Conservation (phyloP, 2,329 filamentous ascomycete genomes). For the Claviceps arundinis region DNA sequence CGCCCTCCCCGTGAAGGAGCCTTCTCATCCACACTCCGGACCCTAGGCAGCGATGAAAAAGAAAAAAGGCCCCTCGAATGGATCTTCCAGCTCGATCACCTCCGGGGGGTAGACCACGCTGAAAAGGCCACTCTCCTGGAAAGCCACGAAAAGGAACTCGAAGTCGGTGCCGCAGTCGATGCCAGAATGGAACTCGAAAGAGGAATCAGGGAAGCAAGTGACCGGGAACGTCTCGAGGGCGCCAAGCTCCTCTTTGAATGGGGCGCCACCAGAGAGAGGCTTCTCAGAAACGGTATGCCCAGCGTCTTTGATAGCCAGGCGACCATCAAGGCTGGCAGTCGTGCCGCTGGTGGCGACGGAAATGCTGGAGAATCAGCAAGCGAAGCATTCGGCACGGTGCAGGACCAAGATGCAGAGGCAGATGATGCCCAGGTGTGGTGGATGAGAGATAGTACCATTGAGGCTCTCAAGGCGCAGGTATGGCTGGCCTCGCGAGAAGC, state of each 20-base stretch:
- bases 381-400: conserved; percentile 10
- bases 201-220: conserved; percentile 28
- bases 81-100: conserved; percentile 54
- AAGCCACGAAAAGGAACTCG: conserved; percentile 33
- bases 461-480: conserved; percentile 40
- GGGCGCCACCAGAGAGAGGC: conserved; percentile 31
- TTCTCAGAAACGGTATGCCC: conserved; percentile 12
- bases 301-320: conserved; percentile 21
- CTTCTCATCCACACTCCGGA: conserved; percentile 63
- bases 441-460: conserved; percentile 41
- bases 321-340: conserved; percentile 17
- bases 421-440: conserved; percentile 33
- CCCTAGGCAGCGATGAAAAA: conserved; percentile 40
- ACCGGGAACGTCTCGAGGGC: conserved; percentile 31
- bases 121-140: conserved; percentile 53
- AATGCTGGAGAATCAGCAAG: conserved; percentile 11
- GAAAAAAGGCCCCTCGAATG: conserved; percentile 48
- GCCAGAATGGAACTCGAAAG: conserved; percentile 52
- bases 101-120: conserved; percentile 41
- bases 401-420: not conserved
- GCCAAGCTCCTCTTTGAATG: conserved; percentile 42
- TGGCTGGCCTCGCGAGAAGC: conserved; percentile 34
- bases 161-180: conserved; percentile 48
- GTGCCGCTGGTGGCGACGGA: not conserved
- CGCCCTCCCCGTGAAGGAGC: conserved; percentile 53